phyloP scores from a whole-genome alignment of 176 grass and related monocot genomes.

The Phyllostachys edulis region DNA sequence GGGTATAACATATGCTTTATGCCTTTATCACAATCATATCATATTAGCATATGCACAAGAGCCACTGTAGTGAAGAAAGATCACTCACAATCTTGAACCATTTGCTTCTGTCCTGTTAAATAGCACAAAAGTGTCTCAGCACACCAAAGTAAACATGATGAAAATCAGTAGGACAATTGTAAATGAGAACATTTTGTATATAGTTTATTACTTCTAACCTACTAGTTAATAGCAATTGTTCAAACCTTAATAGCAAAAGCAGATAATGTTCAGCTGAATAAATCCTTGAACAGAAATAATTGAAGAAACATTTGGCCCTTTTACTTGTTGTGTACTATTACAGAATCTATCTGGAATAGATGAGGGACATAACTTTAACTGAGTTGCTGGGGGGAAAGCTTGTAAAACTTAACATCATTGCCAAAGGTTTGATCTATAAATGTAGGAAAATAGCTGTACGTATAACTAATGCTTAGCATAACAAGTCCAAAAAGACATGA shows the following conservation, averaged over 20 bases:
- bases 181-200: conserved; percentile 18
- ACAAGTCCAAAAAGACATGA: not conserved
- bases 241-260: not conserved
- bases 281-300: conserved; percentile 10
- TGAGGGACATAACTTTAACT: not conserved
- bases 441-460: conserved; percentile 1
- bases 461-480: not conserved
- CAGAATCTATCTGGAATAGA: not conserved
- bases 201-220: not conserved
- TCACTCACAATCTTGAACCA: conserved; percentile 89
- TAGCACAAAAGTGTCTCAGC: conserved; percentile 37
- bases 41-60: conserved; percentile 16
- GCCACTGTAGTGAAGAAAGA: conserved; percentile 20
- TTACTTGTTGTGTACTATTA: not conserved
- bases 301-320: not conserved
- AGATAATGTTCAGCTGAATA: not conserved
- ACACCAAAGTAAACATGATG: conserved; percentile 26
- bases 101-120: conserved; percentile 75
- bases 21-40: not conserved
- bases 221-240: not conserved
- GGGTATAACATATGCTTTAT: not conserved
- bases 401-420: not conserved
- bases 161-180: conserved; percentile 24
- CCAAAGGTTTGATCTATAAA: not conserved
- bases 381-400: conserved; percentile 6